Base-by-base conservation (phyloP, 768 basidiomycete species). In the Lactarius indigo region DNA sequence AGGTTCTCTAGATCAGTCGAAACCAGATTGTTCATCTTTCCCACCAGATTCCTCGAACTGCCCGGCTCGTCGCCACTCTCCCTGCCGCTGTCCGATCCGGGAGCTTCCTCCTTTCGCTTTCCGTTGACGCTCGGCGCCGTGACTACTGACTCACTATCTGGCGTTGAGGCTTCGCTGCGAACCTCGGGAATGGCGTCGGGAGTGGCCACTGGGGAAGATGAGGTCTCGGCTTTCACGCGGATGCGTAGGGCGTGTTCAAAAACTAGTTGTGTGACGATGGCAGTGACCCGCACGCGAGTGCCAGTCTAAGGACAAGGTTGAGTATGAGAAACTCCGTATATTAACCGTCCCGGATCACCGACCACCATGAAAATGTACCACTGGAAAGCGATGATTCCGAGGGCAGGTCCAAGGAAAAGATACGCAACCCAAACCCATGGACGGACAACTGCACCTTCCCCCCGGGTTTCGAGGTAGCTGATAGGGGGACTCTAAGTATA, bases 21-120 rank as follows among this genome's bases (percentile, higher is more conserved):
- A 39, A 90, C 83, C 9, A 92, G 76, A 62, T 91, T 92, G 74
- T 89, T 92, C 73, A 93, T 87, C 73, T 85, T 89, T 10, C 92
- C 91, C 42, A 86, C 83, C 26, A 90, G 75, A 72, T 88, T 87
- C 9, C 76, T 77, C 13, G 76, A 73, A 41, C 63, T 58, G 2
- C 56, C 50, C n/a, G 28, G 7, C 37, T 60, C 58, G 52, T 57
- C 57, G 13, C 44, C 13, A n/a, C 30, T 37, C 35, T 64, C 39
- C 57, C 66, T 39, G 57, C 57, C 17, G 4, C 30, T 59, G 33
- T 50, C 57, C 20, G 68, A 41, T 9, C 58, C 31, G 17, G 20
- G 15, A 31, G 39, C 18, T 28, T 62, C 55, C 57, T 57, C 63
- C 9, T 33, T 64, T 44, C 59, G 66, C 57, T 69, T 66, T 28